Evolutionary conservation across 2,329 filamentous ascomycete genomes (phyloP).

Genomic region (Aspergillus viridinutans): DNA sequence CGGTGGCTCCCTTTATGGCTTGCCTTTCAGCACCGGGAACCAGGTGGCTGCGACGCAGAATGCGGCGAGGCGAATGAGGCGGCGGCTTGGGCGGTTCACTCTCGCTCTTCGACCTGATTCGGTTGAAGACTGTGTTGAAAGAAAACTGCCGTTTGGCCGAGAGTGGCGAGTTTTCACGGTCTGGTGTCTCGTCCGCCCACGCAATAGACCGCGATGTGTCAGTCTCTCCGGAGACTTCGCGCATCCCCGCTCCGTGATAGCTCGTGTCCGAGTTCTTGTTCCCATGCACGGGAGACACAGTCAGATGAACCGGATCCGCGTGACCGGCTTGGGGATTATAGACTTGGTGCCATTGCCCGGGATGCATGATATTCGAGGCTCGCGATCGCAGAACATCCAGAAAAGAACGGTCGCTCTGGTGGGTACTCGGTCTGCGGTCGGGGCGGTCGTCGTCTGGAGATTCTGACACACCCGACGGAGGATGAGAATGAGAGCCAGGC

Average conservation of each 20-base stretch:
- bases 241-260: conserved; percentile 25
- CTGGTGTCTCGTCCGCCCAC: conserved; percentile 28
- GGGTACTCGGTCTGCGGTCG: conserved; percentile 24
- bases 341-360: conserved; percentile 32
- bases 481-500: conserved; percentile 52
- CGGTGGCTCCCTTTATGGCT: conserved; percentile 56
- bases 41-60: conserved; percentile 41
- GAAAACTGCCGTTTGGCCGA: conserved; percentile 76
- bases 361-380: conserved; percentile 34
- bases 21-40: conserved; percentile 12
- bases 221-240: conserved; percentile 27
- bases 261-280: conserved; percentile 42
- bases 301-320: conserved; percentile 60
- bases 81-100: conserved; percentile 16
- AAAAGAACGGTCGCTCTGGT: conserved; percentile 31
- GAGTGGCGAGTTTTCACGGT: conserved; percentile 39
- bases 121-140: conserved; percentile 78
- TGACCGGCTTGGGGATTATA: conserved; percentile 32
- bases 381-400: conserved; percentile 37
- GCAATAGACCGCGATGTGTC: conserved; percentile 39
- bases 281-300: conserved; percentile 53
- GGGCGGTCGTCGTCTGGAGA: conserved; percentile 61
- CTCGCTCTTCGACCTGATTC: conserved; percentile 31
- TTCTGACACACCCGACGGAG: conserved; percentile 80
- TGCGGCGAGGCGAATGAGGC: conserved; percentile 31